These are phyloP conservation scores for Aspergillus cejpii DNA, from an alignment of 2,329 filamentous ascomycete genomes.

Conservation along the genomic window DNA sequence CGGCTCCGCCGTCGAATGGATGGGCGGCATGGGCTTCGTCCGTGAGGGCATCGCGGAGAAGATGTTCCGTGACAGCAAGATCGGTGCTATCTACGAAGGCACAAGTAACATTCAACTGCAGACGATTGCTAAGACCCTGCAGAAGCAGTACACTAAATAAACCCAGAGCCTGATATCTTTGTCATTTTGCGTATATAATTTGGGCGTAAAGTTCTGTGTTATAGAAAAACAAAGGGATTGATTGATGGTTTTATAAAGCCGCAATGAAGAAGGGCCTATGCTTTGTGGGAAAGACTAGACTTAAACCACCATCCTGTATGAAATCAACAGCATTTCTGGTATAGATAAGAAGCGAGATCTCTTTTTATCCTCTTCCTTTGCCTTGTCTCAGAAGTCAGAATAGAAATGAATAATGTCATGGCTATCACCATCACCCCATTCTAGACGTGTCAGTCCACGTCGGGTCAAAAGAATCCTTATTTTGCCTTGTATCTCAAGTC, in stretches of 20 bases:
- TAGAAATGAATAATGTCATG: not conserved
- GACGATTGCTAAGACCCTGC: constrained; percentile 64
- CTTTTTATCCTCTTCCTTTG: not conserved
- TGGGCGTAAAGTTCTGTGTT: not conserved
- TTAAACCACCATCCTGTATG: not conserved
- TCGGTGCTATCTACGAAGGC: constrained; percentile 94
- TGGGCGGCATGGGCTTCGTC: constrained; percentile 99
- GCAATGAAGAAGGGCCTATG: no score
- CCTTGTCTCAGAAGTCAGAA: not conserved
- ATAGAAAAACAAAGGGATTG: no score
- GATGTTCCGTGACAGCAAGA: constrained; percentile 96
- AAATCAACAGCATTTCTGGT: not conserved
- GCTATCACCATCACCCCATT: no score
- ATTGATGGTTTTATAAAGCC: no score
- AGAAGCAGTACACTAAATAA: constrained; percentile 60
- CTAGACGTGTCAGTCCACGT: no score
- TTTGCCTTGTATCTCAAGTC: no score
- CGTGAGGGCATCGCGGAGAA: constrained; percentile 95
- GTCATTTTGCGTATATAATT: not conserved
- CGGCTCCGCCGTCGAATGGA: constrained; percentile 90
- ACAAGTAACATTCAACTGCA: constrained; percentile 61
- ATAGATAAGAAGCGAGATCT: not conserved
- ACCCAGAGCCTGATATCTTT: not conserved
- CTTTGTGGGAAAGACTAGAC: no score
- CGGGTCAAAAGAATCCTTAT: no score